These are phyloP conservation scores for Nannochloris sp. DNA, from an alignment of 139 green algal genomes.

Conservation along the genomic window DNA sequence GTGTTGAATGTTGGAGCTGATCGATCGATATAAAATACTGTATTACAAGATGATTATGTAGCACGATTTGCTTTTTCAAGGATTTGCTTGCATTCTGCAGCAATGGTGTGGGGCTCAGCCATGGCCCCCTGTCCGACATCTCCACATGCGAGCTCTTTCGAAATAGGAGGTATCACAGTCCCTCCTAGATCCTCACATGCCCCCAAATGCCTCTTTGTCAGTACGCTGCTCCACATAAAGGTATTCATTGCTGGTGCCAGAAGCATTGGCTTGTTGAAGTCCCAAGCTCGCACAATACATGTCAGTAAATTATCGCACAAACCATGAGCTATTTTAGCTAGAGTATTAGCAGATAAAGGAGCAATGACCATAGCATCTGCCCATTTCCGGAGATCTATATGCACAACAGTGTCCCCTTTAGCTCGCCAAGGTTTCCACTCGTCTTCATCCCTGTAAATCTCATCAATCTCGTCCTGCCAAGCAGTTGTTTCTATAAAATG, in stretches of 20 bases:
- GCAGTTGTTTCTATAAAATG: slow-evolving; percentile 37
- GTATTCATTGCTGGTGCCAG: slow-evolving; percentile 96
- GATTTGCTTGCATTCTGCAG: not conserved
- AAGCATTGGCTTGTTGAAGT: slow-evolving; percentile 72
- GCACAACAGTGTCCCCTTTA: slow-evolving; percentile 76
- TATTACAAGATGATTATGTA: no score
- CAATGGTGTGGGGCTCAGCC: slow-evolving; percentile 47
- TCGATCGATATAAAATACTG: slow-evolving; percentile 5
- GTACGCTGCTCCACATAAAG: slow-evolving; percentile 83
- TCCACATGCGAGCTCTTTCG: slow-evolving; percentile 85
- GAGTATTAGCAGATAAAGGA: slow-evolving; percentile 85
- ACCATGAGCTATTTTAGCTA: slow-evolving; percentile 72
- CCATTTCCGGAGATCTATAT: slow-evolving; percentile 90
- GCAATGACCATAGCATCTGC: slow-evolving; percentile 88
- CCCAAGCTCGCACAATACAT: slow-evolving; percentile 84
- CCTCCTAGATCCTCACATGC: slow-evolving; percentile 47
- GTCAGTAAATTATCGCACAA: slow-evolving; percentile 93
- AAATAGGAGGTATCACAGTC: slow-evolving; percentile 54
- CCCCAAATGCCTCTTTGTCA: slow-evolving; percentile 70
- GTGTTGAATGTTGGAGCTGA: slow-evolving; percentile 34
- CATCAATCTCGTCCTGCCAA: slow-evolving; percentile 12
- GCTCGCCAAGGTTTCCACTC: slow-evolving; percentile 61
- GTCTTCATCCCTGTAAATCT: slow-evolving; percentile 44
- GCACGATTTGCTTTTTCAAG: not conserved
- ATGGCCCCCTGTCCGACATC: slow-evolving; percentile 84